Evolutionary conservation across 2,329 filamentous ascomycete genomes (phyloP).

Genomic region (Ophiostoma angusticollis): DNA sequence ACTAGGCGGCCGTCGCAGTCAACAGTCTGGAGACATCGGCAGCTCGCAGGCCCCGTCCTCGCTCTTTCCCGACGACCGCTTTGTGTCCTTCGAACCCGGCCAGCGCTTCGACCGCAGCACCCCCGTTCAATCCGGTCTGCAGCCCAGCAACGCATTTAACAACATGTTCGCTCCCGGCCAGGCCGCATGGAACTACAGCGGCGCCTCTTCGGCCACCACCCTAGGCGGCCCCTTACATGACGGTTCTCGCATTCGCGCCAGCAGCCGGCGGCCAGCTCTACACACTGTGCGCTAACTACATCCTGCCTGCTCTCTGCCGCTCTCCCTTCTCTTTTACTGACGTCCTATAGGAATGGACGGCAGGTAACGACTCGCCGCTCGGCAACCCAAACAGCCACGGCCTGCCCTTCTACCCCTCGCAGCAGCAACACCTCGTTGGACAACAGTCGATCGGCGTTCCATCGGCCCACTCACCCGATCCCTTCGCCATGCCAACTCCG

Average conservation of each 20-base stretch:
- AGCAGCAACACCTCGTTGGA: slow-evolving; percentile 12
- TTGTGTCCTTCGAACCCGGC: slow-evolving; percentile 47
- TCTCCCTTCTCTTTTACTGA: slow-evolving; percentile 1
- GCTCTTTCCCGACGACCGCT: slow-evolving; percentile 59
- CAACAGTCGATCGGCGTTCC: slow-evolving; percentile 20
- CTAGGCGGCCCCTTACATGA: slow-evolving; percentile 53
- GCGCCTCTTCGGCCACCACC: slow-evolving; percentile 44
- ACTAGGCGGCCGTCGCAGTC: slow-evolving; percentile 52
- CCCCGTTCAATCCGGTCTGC: slow-evolving; percentile 24
- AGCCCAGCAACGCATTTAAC: slow-evolving; percentile 26
- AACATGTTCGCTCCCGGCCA: slow-evolving; percentile 41
- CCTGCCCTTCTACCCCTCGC: slow-evolving; percentile 11
- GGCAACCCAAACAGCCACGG: slow-evolving; percentile 7
- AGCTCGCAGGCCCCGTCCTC: slow-evolving; percentile 48
- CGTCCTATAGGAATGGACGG: slow-evolving; percentile 15
- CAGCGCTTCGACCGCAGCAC: slow-evolving; percentile 32
- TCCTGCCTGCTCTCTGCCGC: too few relatives aligned
- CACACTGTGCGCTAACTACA: slow-evolving; percentile 57
- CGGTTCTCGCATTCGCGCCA: slow-evolving; percentile 39
- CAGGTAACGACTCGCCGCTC: slow-evolving; percentile 10
- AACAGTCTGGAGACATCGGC: slow-evolving; percentile 66
- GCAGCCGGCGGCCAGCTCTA: slow-evolving; percentile 47
- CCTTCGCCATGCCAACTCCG: slow-evolving; percentile 20
- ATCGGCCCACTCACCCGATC: slow-evolving; percentile 30
- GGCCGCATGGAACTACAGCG: slow-evolving; percentile 67